A percentile compares a stretch with the other conserved stretches of the same genome.
phyloP scores from a whole-genome alignment of 345 rosid species.

The Boechera divaricarpa region DNA sequence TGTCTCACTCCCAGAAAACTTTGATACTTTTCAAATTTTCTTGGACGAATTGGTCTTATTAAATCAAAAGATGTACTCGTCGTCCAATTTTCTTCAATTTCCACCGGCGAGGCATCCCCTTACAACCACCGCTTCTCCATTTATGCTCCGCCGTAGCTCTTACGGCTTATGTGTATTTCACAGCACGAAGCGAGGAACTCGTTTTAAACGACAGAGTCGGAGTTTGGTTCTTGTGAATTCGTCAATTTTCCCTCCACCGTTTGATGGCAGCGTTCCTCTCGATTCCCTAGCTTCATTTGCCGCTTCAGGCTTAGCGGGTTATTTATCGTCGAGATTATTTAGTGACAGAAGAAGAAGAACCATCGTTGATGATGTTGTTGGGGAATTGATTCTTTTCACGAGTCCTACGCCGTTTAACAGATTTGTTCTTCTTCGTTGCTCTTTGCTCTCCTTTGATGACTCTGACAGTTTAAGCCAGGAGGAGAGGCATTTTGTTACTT shows the following conservation, averaged over 20 bases:
- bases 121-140: conserved; percentile 20
- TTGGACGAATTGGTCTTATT: too few relatives aligned
- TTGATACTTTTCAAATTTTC: too few relatives aligned
- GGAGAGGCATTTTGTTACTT: conserved; percentile 80
- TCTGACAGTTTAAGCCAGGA: conserved; percentile 68
- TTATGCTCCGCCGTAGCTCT: conserved; percentile 44
- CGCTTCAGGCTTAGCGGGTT: conserved; percentile 66
- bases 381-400: conserved; percentile 83
- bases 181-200: conserved; percentile 56
- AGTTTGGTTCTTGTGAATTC: conserved; percentile 36
- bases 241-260: conserved; percentile 51
- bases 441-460: conserved; percentile 60
- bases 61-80: background rate
- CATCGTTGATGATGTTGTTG: conserved; percentile 51
- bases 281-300: conserved; percentile 55
- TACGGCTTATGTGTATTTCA: conserved; percentile 50
- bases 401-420: conserved; percentile 92
- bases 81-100: conserved; percentile 15
- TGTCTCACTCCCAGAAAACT: too few relatives aligned
- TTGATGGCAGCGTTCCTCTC: conserved; percentile 48
- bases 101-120: too few relatives aligned
- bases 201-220: conserved; percentile 48
- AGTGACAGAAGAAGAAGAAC: conserved; percentile 2
- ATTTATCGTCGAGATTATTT: conserved; percentile 45
- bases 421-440: conserved; percentile 84